Conservation (phyloP, 2,329 filamentous ascomycete genomes). For the Zelopaecilomyces penicillatus region DNA sequence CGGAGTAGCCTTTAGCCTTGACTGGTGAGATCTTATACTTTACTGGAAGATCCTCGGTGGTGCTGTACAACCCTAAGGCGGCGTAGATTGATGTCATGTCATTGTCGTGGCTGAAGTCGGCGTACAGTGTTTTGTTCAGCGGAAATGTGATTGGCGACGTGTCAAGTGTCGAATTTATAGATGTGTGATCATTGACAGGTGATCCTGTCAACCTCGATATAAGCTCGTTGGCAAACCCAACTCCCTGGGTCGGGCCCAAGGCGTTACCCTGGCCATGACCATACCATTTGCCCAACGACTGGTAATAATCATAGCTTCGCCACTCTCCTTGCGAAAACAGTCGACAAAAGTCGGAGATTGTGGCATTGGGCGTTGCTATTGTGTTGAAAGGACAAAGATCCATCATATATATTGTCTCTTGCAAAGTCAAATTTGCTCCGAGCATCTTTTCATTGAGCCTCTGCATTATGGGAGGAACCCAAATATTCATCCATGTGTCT, state of each 20-base stretch:
- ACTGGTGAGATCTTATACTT: constrained; percentile 39
- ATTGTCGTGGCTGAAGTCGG: constrained; percentile 90
- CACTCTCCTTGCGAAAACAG: constrained; percentile 70
- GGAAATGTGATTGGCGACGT: constrained; percentile 62
- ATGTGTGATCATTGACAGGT: constrained; percentile 64
- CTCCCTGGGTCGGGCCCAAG: constrained; percentile 74
- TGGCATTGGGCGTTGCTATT: constrained; percentile 46
- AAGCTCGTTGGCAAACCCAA: constrained; percentile 82
- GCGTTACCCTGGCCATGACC: constrained; percentile 68
- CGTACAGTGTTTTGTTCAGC: constrained; percentile 60
- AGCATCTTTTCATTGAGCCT: constrained; percentile 62
- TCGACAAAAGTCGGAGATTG: constrained; percentile 62
- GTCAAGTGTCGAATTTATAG: constrained; percentile 72
- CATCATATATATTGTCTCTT: constrained; percentile 67
- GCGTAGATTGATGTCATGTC: constrained; percentile 70
- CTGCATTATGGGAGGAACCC: constrained; percentile 57
- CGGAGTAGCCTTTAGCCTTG: constrained; percentile 59
- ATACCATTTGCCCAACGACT: constrained; percentile 78
- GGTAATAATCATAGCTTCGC: constrained; percentile 71
- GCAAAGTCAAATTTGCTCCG: constrained; percentile 54
- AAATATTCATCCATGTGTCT: constrained; percentile 50
- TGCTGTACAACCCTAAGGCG: constrained; percentile 71
- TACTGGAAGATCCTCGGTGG: constrained; percentile 45
- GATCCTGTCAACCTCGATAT: constrained; percentile 66
- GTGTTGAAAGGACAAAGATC: constrained; percentile 83